Percentiles rank a stretch among this genome's conserved stretches.
phyloP scores from a whole-genome alignment of 768 basidiomycete species.

The Tylopilus vinaceipallidus region DNA sequence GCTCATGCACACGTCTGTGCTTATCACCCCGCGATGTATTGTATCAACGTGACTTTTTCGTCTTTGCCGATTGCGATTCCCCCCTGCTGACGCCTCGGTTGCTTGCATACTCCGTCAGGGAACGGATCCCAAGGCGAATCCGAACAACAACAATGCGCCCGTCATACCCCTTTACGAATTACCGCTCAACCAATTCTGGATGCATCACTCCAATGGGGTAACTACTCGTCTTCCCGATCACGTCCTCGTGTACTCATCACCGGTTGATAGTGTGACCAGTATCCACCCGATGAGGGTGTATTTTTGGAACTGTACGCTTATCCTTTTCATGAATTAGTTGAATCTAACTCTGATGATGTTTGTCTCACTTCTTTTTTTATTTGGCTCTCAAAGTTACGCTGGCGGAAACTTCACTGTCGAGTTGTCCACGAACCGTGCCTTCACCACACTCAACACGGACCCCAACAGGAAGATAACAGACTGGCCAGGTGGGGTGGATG shows the following conservation, averaged over 20 bases:
- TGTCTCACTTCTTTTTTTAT: neutral
- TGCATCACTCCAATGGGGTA: neutral
- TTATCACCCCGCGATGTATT: slow-evolving; percentile 1
- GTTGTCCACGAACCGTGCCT: slow-evolving; percentile 2
- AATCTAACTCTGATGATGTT: neutral
- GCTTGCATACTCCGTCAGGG: slow-evolving; percentile 5
- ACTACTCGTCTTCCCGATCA: neutral
- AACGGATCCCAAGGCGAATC: neutral
- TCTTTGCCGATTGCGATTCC: neutral
- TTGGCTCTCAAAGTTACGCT: neutral
- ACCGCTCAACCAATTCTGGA: neutral
- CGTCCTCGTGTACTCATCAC: neutral
- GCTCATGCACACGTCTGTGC: slow-evolving; percentile 1
- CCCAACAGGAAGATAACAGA: rapidly evolving
- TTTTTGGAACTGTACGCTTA: slow-evolving; percentile 13
- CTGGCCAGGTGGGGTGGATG: slow-evolving; percentile 2
- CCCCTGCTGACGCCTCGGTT: neutral
- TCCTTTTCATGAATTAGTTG: neutral
- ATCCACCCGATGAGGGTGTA: neutral
- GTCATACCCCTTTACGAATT: neutral
- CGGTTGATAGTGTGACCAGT: neutral
- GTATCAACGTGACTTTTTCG: slow-evolving; percentile 4
- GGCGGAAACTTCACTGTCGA: neutral
- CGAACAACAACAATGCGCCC: neutral
- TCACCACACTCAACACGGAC: neutral